Conservation (phyloP, 2,329 filamentous ascomycete species). For the Aspergillus flavus region DNA sequence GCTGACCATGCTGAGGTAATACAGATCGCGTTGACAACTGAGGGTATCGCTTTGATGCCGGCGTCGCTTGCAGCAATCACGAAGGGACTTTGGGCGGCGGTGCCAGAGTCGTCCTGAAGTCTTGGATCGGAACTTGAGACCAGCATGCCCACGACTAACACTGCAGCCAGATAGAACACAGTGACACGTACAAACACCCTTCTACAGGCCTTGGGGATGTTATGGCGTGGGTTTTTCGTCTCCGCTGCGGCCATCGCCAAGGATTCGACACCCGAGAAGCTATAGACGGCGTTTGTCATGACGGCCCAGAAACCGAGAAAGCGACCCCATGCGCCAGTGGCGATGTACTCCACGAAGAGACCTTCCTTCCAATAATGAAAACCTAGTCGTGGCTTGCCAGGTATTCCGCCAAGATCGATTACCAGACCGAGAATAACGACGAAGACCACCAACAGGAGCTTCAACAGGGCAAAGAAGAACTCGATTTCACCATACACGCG, state of each 20-base stretch:
- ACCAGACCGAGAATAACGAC: conserved; percentile 53
- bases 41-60: conserved; percentile 67
- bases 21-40: conserved; percentile 76
- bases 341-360: conserved; percentile 69
- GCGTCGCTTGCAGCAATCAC: conserved; percentile 73
- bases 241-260: conserved; percentile 60
- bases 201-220: conserved; percentile 58
- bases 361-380: conserved; percentile 68
- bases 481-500: conserved; percentile 54
- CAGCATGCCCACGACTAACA: conserved; percentile 61
- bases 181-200: conserved; percentile 59
- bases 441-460: conserved; percentile 53
- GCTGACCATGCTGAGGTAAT: conserved; percentile 72
- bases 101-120: conserved; percentile 27
- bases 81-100: conserved; percentile 55
- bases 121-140: conserved; percentile 56
- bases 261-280: conserved; percentile 49
- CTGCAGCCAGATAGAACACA: conserved; percentile 60
- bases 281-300: conserved; percentile 45
- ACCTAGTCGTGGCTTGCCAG: conserved; percentile 61
- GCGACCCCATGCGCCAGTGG: conserved; percentile 57
- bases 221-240: conserved; percentile 54
- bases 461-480: conserved; percentile 55
- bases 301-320: conserved; percentile 64
- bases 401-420: conserved; percentile 64